Evolutionary conservation across 371 early-diverging fungal genomes (phyloP).

Genomic region (Circinella umbellata): DNA sequence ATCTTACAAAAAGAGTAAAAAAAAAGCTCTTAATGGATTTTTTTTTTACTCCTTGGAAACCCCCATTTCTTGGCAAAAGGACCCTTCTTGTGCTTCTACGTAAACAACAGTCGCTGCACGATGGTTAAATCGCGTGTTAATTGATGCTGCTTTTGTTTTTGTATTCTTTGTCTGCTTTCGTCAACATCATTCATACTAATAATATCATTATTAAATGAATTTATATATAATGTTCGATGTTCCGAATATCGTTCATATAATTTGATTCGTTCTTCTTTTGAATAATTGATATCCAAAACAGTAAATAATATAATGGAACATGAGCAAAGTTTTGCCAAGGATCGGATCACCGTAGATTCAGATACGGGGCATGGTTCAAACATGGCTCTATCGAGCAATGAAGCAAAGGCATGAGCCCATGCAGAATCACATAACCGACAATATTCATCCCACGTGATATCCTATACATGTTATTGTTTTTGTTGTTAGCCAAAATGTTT

Average conservation of each 20-base stretch:
- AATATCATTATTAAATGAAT: slow-evolving; percentile 1
- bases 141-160: neutral
- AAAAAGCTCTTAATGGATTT: neutral
- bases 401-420: slow-evolving; percentile 22
- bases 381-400: slow-evolving; percentile 20
- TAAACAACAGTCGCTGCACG: slow-evolving; percentile 5
- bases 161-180: neutral
- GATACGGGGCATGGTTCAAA: slow-evolving; percentile 15
- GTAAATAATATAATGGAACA: neutral
- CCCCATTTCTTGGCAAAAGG: slow-evolving; percentile 10
- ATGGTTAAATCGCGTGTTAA: slow-evolving; percentile 7
- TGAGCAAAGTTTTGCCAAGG: slow-evolving; percentile 9
- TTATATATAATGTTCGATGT: neutral
- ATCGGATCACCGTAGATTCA: slow-evolving; percentile 5
- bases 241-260: neutral
- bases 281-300: neutral
- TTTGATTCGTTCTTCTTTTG: neutral
- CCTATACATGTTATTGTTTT: slow-evolving; percentile 3
- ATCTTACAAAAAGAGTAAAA: no score
- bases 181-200: no score
- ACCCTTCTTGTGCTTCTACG: slow-evolving; percentile 5
- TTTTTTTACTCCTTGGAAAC: neutral
- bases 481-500: neutral
- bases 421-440: slow-evolving; percentile 12
- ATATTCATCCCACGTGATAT: slow-evolving; percentile 16